Evolutionary conservation across 179 eudicot genomes (phyloP).

Genomic region (Nepenthes alata): DNA sequence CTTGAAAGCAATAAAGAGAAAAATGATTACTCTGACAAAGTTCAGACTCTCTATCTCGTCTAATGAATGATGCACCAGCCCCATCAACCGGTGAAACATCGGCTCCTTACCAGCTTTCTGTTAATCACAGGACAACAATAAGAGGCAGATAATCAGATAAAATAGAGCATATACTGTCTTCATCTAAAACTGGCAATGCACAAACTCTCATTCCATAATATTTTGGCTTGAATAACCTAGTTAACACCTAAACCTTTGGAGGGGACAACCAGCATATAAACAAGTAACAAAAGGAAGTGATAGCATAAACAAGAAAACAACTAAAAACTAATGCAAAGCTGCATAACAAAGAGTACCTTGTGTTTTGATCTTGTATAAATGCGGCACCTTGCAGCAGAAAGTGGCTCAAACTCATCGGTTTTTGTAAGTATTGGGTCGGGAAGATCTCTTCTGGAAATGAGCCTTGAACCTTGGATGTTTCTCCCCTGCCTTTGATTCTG

Average conservation of each 20-base stretch:
- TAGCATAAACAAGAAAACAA: too few species aligned
- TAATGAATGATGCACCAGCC: conserved; percentile 54
- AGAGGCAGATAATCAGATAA: neutral
- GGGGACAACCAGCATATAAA: too few species aligned
- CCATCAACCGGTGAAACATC: conserved; percentile 66
- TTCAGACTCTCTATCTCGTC: conserved; percentile 53
- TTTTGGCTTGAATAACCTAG: too few species aligned
- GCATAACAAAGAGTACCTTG: conserved; percentile 29
- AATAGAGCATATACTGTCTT: neutral
- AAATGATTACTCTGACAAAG: conserved; percentile 24
- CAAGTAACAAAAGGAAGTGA: too few species aligned
- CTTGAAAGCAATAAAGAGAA: conserved; percentile 1
- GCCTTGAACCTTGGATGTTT: conserved; percentile 50
- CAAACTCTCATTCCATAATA: neutral
- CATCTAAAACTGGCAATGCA: too few species aligned
- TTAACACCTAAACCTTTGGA: too few species aligned
- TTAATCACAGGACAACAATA: conserved; percentile 9
- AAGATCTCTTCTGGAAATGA: conserved; percentile 41
- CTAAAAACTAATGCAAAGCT: too few species aligned
- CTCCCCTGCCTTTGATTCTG: conserved; percentile 44
- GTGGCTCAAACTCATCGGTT: conserved; percentile 29
- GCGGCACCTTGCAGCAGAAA: conserved; percentile 75
- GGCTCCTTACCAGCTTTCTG: conserved; percentile 42
- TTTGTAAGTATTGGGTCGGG: conserved; percentile 23
- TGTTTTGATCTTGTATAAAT: conserved; percentile 28